phyloP scores from a whole-genome alignment of 202 grass and related monocot genomes.

The Eragrostis tef region DNA sequence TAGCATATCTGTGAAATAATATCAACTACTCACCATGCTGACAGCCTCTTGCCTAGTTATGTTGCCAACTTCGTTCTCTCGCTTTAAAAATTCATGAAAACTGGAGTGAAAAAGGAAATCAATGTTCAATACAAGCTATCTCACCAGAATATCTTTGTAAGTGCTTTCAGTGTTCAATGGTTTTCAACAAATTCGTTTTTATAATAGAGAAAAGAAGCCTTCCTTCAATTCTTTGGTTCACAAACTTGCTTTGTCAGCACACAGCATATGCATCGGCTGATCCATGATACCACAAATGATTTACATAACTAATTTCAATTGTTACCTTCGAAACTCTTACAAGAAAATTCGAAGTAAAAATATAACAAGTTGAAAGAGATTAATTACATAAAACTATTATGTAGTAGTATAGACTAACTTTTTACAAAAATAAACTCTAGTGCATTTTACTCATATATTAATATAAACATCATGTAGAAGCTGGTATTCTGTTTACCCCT shows the following conservation, averaged over 20 bases:
- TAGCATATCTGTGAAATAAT: slow-evolving; percentile 33
- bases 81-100: slow-evolving; percentile 78
- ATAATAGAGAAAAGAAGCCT: background rate
- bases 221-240: background rate
- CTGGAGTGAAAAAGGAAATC: slow-evolving; percentile 40
- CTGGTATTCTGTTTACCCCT: slow-evolving; percentile 78
- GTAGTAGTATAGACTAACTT: background rate
- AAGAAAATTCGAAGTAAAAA: slow-evolving; percentile 24
- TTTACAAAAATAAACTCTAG: too few relatives aligned
- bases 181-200: too few relatives aligned
- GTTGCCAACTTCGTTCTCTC: slow-evolving; percentile 95
- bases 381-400: slow-evolving; percentile 8
- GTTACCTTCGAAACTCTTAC: too few relatives aligned
- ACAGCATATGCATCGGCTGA: background rate
- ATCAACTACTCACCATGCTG: slow-evolving; percentile 77
- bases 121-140: slow-evolving; percentile 29
- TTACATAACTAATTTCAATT: slow-evolving; percentile 15
- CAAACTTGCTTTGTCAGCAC: background rate
- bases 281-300: background rate
- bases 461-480: too few relatives aligned
- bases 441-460: too few relatives aligned
- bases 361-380: background rate
- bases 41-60: slow-evolving; percentile 99
- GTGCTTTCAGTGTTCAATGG: slow-evolving; percentile 14
- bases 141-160: slow-evolving; percentile 31